Percentiles rank a stretch among this genome's conserved stretches.
Evolutionary conservation across 805 yeast genomes (phyloP).

Genomic region (Metschnikowia proteae): DNA sequence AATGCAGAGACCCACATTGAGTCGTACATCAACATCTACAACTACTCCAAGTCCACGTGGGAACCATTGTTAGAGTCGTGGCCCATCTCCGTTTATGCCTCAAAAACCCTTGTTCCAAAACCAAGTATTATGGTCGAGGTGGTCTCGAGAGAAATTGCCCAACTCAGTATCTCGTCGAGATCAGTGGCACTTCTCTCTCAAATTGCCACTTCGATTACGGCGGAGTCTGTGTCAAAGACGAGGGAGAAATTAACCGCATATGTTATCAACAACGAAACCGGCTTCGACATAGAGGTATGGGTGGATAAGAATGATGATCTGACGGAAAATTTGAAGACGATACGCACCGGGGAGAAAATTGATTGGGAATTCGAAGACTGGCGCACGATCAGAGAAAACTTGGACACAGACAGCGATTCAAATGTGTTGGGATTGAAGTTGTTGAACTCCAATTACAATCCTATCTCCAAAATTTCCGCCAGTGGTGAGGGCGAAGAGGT

Average conservation of each 20-base stretch:
- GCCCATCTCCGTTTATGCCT: slow-evolving; percentile 70
- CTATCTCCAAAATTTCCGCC: slow-evolving; percentile 56
- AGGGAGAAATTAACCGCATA: slow-evolving; percentile 84
- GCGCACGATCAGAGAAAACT: slow-evolving; percentile 76
- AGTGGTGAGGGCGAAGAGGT: slow-evolving; percentile 82
- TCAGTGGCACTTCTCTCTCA: slow-evolving; percentile 75
- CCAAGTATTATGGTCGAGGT: slow-evolving; percentile 59
- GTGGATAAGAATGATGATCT: slow-evolving; percentile 42
- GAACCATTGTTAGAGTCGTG: slow-evolving; percentile 91
- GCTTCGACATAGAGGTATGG: slow-evolving; percentile 79
- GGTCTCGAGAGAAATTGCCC: slow-evolving; percentile 72
- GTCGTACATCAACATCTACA: slow-evolving; percentile 70
- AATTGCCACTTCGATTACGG: slow-evolving; percentile 54
- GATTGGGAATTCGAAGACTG: slow-evolving; percentile 97
- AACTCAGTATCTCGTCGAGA: slow-evolving; percentile 75
- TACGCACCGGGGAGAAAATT: slow-evolving; percentile 47
- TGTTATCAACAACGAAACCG: slow-evolving; percentile 77
- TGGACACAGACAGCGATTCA: slow-evolving; percentile 60
- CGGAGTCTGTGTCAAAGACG: slow-evolving; percentile 52
- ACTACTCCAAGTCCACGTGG: slow-evolving; percentile 89
- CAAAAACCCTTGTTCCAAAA: slow-evolving; percentile 45
- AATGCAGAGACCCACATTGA: slow-evolving; percentile 65
- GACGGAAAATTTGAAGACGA: slow-evolving; percentile 24
- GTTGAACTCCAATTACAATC: slow-evolving; percentile 51
- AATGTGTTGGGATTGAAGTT: slow-evolving; percentile 63